Base-by-base conservation (phyloP, 78 protist species). In the Chrysochromulina parva region DNA sequence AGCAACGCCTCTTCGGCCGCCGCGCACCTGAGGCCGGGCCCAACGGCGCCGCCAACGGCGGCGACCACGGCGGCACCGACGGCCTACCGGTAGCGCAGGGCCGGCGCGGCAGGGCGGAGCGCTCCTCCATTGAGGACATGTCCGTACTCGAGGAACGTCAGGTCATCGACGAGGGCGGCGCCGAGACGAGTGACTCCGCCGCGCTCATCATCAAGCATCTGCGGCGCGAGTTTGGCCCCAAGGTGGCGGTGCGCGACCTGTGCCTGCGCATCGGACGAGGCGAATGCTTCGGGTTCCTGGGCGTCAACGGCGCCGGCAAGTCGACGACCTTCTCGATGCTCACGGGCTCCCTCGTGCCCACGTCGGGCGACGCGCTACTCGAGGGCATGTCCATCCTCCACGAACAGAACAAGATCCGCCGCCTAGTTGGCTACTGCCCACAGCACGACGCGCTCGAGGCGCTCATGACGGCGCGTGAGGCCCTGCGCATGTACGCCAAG, bases 381-480 rank as follows among this genome's bases (percentile, higher is more conserved):
- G 5, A 47, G 38, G 85, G 81, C 16, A 0, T 22, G 55, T 26
- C 55, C 55, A 3, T 92, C 67, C 38, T 50, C 28, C 55, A 62
- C 17, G 93, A 71, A 20, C 93, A 90, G 67, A 92, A 74, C 19
- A n/a, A 3, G 5, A 90, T 92, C 28, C 97, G 96, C 66, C 14
- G 50, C 20, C n/a, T 14, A 24, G 38, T 98, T 53, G 99, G 99
- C 57, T 80, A 96, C 53, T 96, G 98, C 67, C 96, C 97, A 47
- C 99, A 98, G 91, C 91, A 91, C 91, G 96, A 96, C 88, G 86
- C 94, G 1, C 93, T 97, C 28, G 94, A 96, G 96, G 93, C 85
- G 28, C 91, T 90, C 52, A 24, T 97, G 54, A 95, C 95, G 14
- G 92, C 76, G 53, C 84, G 65, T 50, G 98, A 97, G 92, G 95